A percentile compares a stretch with the other conserved stretches of the same genome.
Conservation (phyloP, 2,329 filamentous ascomycete genomes). For the Taxawa tesnikishii region DNA sequence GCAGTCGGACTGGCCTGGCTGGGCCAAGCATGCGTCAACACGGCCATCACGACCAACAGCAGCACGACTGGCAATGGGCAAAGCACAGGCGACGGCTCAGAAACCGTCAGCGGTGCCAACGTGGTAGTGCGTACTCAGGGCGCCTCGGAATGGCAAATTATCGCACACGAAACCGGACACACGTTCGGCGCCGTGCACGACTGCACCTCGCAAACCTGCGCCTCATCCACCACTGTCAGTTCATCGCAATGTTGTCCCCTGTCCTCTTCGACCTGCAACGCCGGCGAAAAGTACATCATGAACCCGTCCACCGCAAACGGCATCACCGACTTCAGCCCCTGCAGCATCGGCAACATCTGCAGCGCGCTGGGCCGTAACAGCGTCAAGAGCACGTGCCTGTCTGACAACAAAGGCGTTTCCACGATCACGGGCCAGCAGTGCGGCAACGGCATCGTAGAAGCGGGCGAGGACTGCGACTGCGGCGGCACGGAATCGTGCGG, state of each 20-base stretch:
- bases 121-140: conserved; percentile 64
- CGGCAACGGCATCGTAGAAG: conserved; percentile 93
- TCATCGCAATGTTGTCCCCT: conserved; percentile 73
- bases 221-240: conserved; percentile 44
- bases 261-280: conserved; percentile 55
- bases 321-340: conserved; percentile 73
- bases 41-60: conserved; percentile 34
- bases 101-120: conserved; percentile 75
- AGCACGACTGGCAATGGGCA: conserved; percentile 24
- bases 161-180: conserved; percentile 88
- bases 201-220: conserved; percentile 60
- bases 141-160: conserved; percentile 81
- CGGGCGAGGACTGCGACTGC: conserved; percentile 91
- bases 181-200: conserved; percentile 96
- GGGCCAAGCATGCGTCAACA: conserved; percentile 66
- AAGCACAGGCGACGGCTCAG: conserved; percentile 34
- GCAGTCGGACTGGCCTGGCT: conserved; percentile 91
- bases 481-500: conserved; percentile 63
- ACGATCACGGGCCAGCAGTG: conserved; percentile 77
- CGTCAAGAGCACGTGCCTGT: conserved; percentile 65
- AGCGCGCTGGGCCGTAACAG: conserved; percentile 66
- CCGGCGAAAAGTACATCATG: conserved; percentile 78
- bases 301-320: conserved; percentile 71
- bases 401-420: conserved; percentile 71
- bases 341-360: conserved; percentile 88